Base-by-base conservation (phyloP, 805 yeast species). In the Metschnikowia reukaufii region DNA sequence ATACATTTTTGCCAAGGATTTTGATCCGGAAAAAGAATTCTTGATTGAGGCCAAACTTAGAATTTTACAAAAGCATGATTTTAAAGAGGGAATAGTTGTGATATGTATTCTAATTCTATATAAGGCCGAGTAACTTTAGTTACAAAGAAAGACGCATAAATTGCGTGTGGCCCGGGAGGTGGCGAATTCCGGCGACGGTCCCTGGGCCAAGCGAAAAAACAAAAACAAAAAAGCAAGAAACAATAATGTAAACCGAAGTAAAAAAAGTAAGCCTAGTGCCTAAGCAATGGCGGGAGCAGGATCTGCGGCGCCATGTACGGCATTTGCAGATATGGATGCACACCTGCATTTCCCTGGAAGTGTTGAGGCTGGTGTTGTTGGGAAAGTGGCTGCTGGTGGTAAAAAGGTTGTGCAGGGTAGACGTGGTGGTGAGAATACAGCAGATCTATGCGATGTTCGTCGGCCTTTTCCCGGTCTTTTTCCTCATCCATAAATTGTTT, bases 401-500 rank as follows among this genome's bases (percentile, higher is more conserved):
- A 41, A 20, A 25, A 44, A 12, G 41, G 21, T 7, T 32, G 40
- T 4, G 38, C 18, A 8, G 43, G 16, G 17, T 20, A 27, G 31
- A 27, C 17, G 20, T 44, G 47, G 5, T 43, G 47, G 13, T 30
- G 27, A 2, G 37, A 33, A 16, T 21, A 41, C 17, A 13, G 17
- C 29, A 39, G 17, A 15, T 18, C 33, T 4, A 20, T 33, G 16
- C 32, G 8, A 3, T 13, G 44, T 16, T 36, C 34, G 6, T 21
- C 44, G 17, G 2, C 21, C 7, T 9, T 32, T 18, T 45, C 45
- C 15, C 38, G 21, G 25, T 59, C 63, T 50, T 63, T 68, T n/a
- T 75, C 84, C 49, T 82, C 88, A 29, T 76, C 79, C 72, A 83
- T 74, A 50, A 85, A 68, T 3, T 88, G 87, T 49, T 75, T 70